Percentiles rank a stretch among this genome's conserved stretches.
phyloP scores from a whole-genome alignment of 1,284 basidiomycete species.

The Kwoniella shivajii region DNA sequence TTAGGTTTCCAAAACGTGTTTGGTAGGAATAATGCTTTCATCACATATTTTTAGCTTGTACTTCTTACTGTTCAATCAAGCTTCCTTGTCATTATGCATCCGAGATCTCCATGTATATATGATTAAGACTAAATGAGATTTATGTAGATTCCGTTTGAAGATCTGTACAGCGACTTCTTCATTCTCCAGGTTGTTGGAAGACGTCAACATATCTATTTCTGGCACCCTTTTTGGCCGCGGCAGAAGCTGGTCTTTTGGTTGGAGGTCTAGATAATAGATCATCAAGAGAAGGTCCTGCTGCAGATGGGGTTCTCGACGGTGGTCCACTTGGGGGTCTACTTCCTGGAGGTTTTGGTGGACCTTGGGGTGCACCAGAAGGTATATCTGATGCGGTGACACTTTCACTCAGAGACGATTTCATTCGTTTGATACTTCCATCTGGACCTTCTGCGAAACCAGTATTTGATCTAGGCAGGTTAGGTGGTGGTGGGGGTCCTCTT shows the following conservation, averaged over 20 bases:
- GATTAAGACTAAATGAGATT: background rate
- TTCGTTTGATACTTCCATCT: slow-evolving; percentile 56
- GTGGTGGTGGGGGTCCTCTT: slow-evolving; percentile 5
- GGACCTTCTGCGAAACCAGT: slow-evolving; percentile 28
- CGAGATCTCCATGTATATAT: too few species aligned
- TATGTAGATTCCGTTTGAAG: too few species aligned
- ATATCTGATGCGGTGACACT: slow-evolving; percentile 58
- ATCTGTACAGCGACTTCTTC: too few species aligned
- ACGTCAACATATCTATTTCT: slow-evolving; percentile 74
- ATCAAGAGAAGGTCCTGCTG: slow-evolving; percentile 55
- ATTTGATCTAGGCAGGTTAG: background rate
- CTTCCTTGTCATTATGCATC: too few species aligned
- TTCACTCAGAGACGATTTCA: slow-evolving; percentile 32
- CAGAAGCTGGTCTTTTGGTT: slow-evolving; percentile 41
- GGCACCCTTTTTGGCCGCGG: slow-evolving; percentile 65
- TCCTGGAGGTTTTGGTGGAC: slow-evolving; percentile 13
- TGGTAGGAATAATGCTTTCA: too few species aligned
- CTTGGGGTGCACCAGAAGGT: slow-evolving; percentile 31
- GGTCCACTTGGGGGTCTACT: slow-evolving; percentile 22
- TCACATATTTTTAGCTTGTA: too few species aligned
- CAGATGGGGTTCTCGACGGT: slow-evolving; percentile 56
- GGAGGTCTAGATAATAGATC: slow-evolving; percentile 51
- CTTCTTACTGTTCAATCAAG: too few species aligned
- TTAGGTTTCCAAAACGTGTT: too few species aligned
- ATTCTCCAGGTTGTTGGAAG: slow-evolving; percentile 27